Evolutionary conservation across 495 filamentous ascomycete genomes (phyloP).

Genomic region (Penicillium coprophilum): DNA sequence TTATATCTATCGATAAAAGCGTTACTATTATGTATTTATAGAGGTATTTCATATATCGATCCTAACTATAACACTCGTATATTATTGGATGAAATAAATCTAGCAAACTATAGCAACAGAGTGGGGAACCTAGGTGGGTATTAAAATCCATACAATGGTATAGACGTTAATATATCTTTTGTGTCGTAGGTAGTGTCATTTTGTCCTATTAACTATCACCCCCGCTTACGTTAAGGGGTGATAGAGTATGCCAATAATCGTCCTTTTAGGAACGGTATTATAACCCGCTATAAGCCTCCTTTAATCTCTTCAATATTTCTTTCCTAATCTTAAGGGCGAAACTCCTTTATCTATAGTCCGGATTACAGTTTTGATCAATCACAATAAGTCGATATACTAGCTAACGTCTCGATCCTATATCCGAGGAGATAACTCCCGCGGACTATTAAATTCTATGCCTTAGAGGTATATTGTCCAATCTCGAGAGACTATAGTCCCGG

Average conservation of each 20-base stretch:
- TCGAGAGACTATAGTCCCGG: conserved; percentile 13
- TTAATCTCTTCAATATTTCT: not conserved
- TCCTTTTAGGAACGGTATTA: not conserved
- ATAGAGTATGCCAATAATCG: not conserved
- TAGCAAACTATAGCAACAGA: not conserved
- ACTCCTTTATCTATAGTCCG: not conserved
- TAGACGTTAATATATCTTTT: not conserved
- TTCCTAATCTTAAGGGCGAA: not conserved
- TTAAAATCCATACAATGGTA: not conserved
- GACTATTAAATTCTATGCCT: conserved; percentile 15
- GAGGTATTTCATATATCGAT: not conserved
- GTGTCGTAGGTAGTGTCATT: not conserved
- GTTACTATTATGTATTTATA: not conserved
- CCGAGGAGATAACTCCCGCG: conserved; percentile 14
- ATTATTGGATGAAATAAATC: not conserved
- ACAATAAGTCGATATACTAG: conserved; percentile 7
- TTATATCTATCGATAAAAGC: not conserved
- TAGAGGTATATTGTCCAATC: conserved; percentile 14
- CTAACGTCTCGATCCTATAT: conserved; percentile 14
- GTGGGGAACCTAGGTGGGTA: not conserved
- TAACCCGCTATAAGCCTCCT: not conserved
- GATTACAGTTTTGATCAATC: not conserved
- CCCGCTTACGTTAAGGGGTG: not conserved
- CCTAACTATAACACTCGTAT: not conserved
- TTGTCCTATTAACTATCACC: not conserved